Evolutionary conservation across 2,329 filamentous ascomycete species (phyloP), one percentile per base, ranked within the genome.

Genomic region (Aspergillus eucalypticola): DNA sequence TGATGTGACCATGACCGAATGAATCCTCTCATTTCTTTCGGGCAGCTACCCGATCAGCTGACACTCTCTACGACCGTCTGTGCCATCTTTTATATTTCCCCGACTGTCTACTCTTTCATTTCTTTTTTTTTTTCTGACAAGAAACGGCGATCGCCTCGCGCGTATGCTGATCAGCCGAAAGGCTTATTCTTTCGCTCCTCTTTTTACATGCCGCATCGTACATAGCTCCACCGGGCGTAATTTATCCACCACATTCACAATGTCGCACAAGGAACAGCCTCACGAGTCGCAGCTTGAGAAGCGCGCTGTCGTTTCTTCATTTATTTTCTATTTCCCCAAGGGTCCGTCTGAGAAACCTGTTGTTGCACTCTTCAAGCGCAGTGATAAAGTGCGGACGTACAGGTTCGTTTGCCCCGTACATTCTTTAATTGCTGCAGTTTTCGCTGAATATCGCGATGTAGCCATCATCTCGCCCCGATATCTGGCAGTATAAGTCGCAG

Each of bases 291-390:
- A 64, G 10, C 49, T 73, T 1, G 56, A 70, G 29, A 67, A 69
- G 41, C 69, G 75, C 53, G 66, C 70, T 1, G 75, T 81, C 5
- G 78, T 81, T n/a, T 81, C 79, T 1, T 76, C 73, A 0, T 80
- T 81, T 58, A 73, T 82, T 56, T 80, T 78, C 65, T 71, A 70
- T 7, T 59, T 63, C 4, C 64, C 66, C 0, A 61, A 68, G 5
- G 63, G 62, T 1, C 60, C 60, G 56, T 48, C 64, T 39, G 56
- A 51, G 15, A 61, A 68, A 29, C 76, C 81, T 1, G 75, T 77
- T 39, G 84, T 90, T 5, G 87, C 86, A 1, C 77, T 90, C 0
- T 90, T 90, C 70, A 79, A 81, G 48, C 81, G 88, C 13, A 88
- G 86, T 67, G 78, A 77, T 56, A 80, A 84, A 62, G 85, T 88